phyloP scores from a whole-genome alignment of 345 rosid species.

The Eucalyptus cloeziana region DNA sequence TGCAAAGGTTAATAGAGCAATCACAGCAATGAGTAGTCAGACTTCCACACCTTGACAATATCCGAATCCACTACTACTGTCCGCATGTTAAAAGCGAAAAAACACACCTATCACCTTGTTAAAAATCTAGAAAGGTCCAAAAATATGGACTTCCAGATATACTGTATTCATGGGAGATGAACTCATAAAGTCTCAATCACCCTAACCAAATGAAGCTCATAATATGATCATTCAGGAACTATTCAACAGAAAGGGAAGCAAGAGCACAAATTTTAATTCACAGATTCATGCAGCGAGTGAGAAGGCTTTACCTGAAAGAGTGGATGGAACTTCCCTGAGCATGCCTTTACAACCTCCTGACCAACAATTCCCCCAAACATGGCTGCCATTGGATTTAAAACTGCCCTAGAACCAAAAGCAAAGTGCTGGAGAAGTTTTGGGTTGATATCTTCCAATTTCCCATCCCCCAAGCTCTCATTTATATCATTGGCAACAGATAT shows the following conservation, averaged over 20 bases:
- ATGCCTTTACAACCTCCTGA: slow-evolving; percentile 97
- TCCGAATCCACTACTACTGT: not conserved
- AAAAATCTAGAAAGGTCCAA: not conserved
- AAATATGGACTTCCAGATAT: not conserved
- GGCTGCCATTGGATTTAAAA: slow-evolving; percentile 97
- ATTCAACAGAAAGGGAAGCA: not conserved
- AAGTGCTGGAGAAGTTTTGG: slow-evolving; percentile 69
- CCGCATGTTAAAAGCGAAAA: not conserved
- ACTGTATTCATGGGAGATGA: not conserved
- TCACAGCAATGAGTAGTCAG: not conserved
- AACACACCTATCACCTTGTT: not conserved
- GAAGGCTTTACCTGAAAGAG: slow-evolving; percentile 61
- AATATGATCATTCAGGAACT: not conserved
- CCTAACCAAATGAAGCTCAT: not conserved
- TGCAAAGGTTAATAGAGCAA: slow-evolving; percentile 19
- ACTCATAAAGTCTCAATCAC: not conserved
- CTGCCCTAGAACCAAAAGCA: slow-evolving; percentile 95
- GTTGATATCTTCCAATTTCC: slow-evolving; percentile 60
- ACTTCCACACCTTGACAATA: not conserved
- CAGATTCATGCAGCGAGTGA: not conserved
- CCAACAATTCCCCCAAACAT: slow-evolving; percentile 99
- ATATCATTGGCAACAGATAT: slow-evolving; percentile 44
- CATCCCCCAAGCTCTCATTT: slow-evolving; percentile 66
- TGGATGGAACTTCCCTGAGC: slow-evolving; percentile 98
- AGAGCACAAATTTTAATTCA: not conserved